Evolutionary conservation across 129 eudicot genomes (phyloP).

Genomic region (Silybum marianum): DNA sequence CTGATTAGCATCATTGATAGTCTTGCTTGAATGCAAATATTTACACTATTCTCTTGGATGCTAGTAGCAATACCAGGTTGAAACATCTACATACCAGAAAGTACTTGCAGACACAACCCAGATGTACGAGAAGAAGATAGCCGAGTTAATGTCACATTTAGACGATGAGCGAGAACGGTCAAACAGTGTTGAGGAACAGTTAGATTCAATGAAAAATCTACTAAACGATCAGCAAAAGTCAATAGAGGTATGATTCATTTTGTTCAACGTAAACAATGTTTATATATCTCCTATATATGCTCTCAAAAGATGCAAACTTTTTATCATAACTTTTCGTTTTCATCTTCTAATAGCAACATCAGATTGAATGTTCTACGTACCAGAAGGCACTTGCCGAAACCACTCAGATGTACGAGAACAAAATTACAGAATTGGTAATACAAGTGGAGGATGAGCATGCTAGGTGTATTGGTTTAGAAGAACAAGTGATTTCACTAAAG

Average conservation of each 20-base stretch:
- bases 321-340: slow-evolving; percentile 18
- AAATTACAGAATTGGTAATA: slow-evolving; percentile 45
- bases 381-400: slow-evolving; percentile 74
- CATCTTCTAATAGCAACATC: slow-evolving; percentile 44
- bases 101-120: slow-evolving; percentile 87
- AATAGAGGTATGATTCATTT: slow-evolving; percentile 52
- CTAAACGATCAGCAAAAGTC: slow-evolving; percentile 52
- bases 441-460: slow-evolving; percentile 58
- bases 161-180: slow-evolving; percentile 51
- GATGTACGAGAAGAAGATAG: slow-evolving; percentile 83
- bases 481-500: slow-evolving; percentile 43
- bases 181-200: slow-evolving; percentile 52
- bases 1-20: neutral
- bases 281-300: neutral
- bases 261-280: neutral
- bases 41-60: slow-evolving; percentile 52
- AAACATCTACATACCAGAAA: slow-evolving; percentile 69
- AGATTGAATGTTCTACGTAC: slow-evolving; percentile 56
- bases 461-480: slow-evolving; percentile 42
- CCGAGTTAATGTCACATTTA: slow-evolving; percentile 66
- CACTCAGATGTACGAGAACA: slow-evolving; percentile 77
- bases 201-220: slow-evolving; percentile 54
- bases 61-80: slow-evolving; percentile 72
- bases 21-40: neutral
- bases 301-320: slow-evolving; percentile 1